Evolutionary conservation across 2,329 filamentous ascomycete genomes (phyloP), one percentile per base, ranked within the genome.

Genomic region (Daldinia sp.): DNA sequence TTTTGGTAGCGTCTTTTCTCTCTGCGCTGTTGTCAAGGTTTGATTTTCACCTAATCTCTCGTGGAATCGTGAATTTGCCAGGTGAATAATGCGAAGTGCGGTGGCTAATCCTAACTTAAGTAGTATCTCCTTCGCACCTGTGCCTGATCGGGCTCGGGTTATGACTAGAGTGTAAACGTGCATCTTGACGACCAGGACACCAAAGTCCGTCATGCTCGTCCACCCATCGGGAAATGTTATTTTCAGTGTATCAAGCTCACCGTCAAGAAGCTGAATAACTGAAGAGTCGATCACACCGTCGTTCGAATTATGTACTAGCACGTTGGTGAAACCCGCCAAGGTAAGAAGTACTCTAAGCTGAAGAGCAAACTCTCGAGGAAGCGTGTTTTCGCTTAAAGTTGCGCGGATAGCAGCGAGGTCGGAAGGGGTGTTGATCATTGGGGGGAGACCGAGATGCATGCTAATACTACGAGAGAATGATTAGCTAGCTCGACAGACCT

Each of bases 401-500:
- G 68, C 29, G 3, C 65, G 66, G 30, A 74, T 69, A 7, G 57
- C 67, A 13, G 70, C 43, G n/a, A 74, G 55, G 51, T 75, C 73
- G 1, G 70, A 68, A 3, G 72, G 64, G 2, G 67, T 70, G 41
- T 67, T 71, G 25, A 75, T 66, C 54, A 72, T 67, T 1, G 69
- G 63, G 0, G 71, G 70, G 1, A 75, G 61, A 13, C 73, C 73
- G 17, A 73, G 65, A 55, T 75, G 72, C 71, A 75, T 72, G 48
- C 69, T 69, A 41, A 74, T 64, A 39, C 73, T 75, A 37, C 13
- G 5, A 41, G 30, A 35, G 21, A n/a, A 45, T 10, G 6, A 5
- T 61, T 52, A 66, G 61, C 37, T 17, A 21, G 4, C 29, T 10
- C n/a, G 3, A 17, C 8, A n/a, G 19, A 19, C 21, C 32, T 49